These are phyloP conservation scores for Podospora fimiseda DNA, from an alignment of 495 filamentous ascomycete species.

Conservation along the genomic window DNA sequence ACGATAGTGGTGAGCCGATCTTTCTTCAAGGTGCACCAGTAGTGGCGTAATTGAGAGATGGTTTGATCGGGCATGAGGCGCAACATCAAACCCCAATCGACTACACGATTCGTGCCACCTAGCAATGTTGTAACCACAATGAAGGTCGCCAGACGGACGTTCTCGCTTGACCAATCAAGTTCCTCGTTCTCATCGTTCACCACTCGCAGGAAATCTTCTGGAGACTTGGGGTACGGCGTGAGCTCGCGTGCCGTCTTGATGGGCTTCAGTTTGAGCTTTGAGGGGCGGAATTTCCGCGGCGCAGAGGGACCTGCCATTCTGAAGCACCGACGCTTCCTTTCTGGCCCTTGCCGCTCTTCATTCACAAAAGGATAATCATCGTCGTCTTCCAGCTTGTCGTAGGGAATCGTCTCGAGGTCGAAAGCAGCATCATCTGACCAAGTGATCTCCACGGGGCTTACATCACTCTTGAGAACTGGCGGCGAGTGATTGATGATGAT, in stretches of 20 bases:
- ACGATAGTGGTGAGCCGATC: constrained; percentile 57
- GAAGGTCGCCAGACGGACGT: constrained; percentile 58
- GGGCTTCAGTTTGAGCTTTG: constrained; percentile 27
- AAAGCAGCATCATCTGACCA: constrained; percentile 34
- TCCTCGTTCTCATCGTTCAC: constrained; percentile 23
- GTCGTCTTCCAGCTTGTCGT: constrained; percentile 29
- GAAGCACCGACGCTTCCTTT: constrained; percentile 6
- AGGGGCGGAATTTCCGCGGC: constrained; percentile 14
- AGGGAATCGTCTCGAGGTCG: constrained; percentile 38
- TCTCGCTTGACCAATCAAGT: constrained; percentile 35
- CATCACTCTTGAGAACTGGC: constrained; percentile 12
- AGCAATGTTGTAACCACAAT: constrained; percentile 65
- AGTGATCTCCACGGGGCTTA: constrained; percentile 19
- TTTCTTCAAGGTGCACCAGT: constrained; percentile 52
- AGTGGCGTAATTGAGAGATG: constrained; percentile 50
- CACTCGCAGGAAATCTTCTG: constrained; percentile 32
- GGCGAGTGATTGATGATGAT: constrained; percentile 32
- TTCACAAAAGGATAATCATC: constrained; percentile 17
- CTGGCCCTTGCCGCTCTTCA: not conserved
- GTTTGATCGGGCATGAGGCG: constrained; percentile 57
- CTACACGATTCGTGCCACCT: constrained; percentile 59
- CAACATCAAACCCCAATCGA: constrained; percentile 70
- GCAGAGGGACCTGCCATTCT: constrained; percentile 4
- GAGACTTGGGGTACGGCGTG: constrained; percentile 28
- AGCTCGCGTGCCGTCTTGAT: constrained; percentile 36